Evolutionary conservation across 306 rosid species (phyloP).

Genomic region (Citrullus colocynthis): DNA sequence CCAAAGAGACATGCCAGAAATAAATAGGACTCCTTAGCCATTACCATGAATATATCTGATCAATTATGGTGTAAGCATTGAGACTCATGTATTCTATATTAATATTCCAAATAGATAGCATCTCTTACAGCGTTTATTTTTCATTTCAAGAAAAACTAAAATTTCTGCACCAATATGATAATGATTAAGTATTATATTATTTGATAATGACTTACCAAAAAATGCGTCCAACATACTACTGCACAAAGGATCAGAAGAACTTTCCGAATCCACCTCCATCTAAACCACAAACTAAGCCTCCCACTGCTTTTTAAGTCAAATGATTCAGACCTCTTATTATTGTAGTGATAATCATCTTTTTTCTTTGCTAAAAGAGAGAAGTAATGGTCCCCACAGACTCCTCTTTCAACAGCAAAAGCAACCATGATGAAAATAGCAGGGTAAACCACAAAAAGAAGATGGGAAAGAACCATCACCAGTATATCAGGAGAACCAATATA

Average conservation of each 20-base stretch:
- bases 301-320: constrained; percentile 15
- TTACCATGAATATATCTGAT: neutral
- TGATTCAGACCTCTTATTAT: constrained; percentile 12
- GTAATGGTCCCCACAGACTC: constrained; percentile 31
- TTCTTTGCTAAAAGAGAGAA: constrained; percentile 52
- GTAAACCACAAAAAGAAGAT: constrained; percentile 52
- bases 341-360: constrained; percentile 47
- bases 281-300: constrained; percentile 16
- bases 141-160: neutral
- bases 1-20: neutral
- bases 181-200: neutral
- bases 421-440: constrained; percentile 48
- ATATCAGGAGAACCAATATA: constrained; percentile 77
- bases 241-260: constrained; percentile 44
- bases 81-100: neutral
- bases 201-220: constrained; percentile 43
- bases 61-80: neutral
- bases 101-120: neutral
- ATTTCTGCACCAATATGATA: no score
- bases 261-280: constrained; percentile 47
- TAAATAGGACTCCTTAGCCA: neutral
- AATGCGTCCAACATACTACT: constrained; percentile 69
- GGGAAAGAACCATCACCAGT: constrained; percentile 82
- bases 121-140: neutral
- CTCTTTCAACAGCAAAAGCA: constrained; percentile 57